Evolutionary conservation across 768 basidiomycete species (phyloP).

Genomic region (Russula brevipes): DNA sequence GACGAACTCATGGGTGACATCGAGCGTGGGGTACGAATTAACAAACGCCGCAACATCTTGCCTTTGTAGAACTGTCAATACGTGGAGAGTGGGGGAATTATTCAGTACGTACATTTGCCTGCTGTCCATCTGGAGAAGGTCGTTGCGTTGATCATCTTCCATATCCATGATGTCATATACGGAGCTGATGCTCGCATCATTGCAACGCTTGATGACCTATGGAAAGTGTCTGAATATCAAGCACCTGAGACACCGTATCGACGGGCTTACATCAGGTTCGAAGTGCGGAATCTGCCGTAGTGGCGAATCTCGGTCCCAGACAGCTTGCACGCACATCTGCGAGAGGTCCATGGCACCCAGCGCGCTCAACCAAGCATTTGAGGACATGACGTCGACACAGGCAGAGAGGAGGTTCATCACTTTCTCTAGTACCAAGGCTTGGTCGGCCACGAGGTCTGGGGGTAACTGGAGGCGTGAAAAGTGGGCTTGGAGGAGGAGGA

Average conservation of each 20-base stretch:
- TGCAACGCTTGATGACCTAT: slow-evolving; percentile 80
- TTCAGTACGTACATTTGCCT: slow-evolving; percentile 67
- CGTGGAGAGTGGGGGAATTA: background rate
- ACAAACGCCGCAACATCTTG: slow-evolving; percentile 92
- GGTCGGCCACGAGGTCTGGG: slow-evolving; percentile 90
- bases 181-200: slow-evolving; percentile 72
- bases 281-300: slow-evolving; percentile 97
- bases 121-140: slow-evolving; percentile 77
- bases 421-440: slow-evolving; percentile 81
- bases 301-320: slow-evolving; percentile 97
- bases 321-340: slow-evolving; percentile 97
- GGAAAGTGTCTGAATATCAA: background rate
- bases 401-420: slow-evolving; percentile 88
- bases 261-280: slow-evolving; percentile 66
- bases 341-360: slow-evolving; percentile 96
- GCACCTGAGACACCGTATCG: background rate
- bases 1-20: slow-evolving; percentile 81
- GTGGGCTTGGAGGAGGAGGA: slow-evolving; percentile 93
- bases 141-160: slow-evolving; percentile 85
- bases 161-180: slow-evolving; percentile 99
- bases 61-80: slow-evolving; percentile 43
- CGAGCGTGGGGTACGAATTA: slow-evolving; percentile 95
- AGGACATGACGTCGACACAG: slow-evolving; percentile 97
- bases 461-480: slow-evolving; percentile 91
- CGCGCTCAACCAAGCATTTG: slow-evolving; percentile 92